Percentiles rank a stretch among this genome's conserved stretches.
Conservation (phyloP, 2,329 filamentous ascomycete species). For the Sarocladium kiliense region DNA sequence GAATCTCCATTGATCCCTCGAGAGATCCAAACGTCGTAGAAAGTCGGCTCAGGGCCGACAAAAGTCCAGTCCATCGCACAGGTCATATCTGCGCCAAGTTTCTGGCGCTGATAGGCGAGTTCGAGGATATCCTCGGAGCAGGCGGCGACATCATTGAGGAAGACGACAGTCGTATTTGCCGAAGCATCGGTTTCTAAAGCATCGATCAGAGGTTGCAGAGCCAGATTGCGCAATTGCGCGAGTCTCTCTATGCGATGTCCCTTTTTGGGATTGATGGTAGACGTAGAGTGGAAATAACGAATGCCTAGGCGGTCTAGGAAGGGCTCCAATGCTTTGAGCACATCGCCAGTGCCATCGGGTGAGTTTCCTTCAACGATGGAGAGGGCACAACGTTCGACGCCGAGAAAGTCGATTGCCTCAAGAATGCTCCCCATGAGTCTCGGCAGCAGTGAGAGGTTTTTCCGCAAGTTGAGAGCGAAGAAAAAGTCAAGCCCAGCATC, state of each 20-base stretch:
- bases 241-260: slow-evolving; percentile 41
- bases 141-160: slow-evolving; percentile 48
- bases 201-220: slow-evolving; percentile 39
- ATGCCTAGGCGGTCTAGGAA: slow-evolving; percentile 32
- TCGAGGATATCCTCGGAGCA: slow-evolving; percentile 55
- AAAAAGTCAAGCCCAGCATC: slow-evolving; percentile 30
- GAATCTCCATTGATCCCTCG: slow-evolving; percentile 46
- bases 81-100: slow-evolving; percentile 47
- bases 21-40: slow-evolving; percentile 54
- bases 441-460: slow-evolving; percentile 39
- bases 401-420: slow-evolving; percentile 43
- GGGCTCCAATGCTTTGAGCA: slow-evolving; percentile 36
- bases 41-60: slow-evolving; percentile 36
- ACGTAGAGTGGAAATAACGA: slow-evolving; percentile 37
- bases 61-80: slow-evolving; percentile 57
- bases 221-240: slow-evolving; percentile 47
- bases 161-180: slow-evolving; percentile 39
- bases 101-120: slow-evolving; percentile 41
- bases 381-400: slow-evolving; percentile 43
- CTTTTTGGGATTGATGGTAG: slow-evolving; percentile 35
- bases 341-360: slow-evolving; percentile 46
- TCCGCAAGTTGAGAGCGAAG: slow-evolving; percentile 47
- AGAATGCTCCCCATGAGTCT: slow-evolving; percentile 47
- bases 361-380: slow-evolving; percentile 54
- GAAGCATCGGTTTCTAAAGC: slow-evolving; percentile 16